These are phyloP conservation scores for Candida palmyrensis DNA, from an alignment of 805 yeast species.

Conservation along the genomic window DNA sequence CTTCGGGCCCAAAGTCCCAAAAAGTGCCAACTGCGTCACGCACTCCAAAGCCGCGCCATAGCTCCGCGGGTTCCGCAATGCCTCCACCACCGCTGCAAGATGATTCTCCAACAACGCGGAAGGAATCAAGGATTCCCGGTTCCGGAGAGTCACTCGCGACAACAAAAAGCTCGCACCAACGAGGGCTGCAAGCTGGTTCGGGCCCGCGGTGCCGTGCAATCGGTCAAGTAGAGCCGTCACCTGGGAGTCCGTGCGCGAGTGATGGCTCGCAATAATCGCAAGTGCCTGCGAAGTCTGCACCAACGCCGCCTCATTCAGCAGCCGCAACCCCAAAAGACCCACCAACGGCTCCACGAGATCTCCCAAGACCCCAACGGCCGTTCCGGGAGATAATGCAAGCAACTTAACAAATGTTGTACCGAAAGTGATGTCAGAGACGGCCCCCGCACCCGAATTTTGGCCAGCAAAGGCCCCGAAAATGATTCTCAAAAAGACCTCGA, in stretches of 20 bases:
- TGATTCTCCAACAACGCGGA: conserved; percentile 7
- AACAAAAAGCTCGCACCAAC: conserved; percentile 40
- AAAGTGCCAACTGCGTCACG: conserved; percentile 40
- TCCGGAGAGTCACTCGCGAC: conserved; percentile 40
- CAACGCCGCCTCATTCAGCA: conserved; percentile 16
- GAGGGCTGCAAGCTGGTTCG: conserved; percentile 13
- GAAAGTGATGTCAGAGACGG: conserved; percentile 20
- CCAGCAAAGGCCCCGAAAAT: conserved; percentile 32
- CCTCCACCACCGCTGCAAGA: conserved; percentile 8
- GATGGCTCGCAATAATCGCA: conserved; percentile 48
- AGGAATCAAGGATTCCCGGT: conserved; percentile 15
- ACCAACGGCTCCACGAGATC: conserved; percentile 16
- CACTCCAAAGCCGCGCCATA: conserved; percentile 30
- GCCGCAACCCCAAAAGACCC: conserved; percentile 15
- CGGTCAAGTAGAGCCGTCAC: conserved; percentile 7
- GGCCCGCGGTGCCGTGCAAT: conserved; percentile 8
- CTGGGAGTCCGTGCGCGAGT: conserved; percentile 9
- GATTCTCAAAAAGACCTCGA: conserved; percentile 21
- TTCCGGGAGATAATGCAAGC: conserved; percentile 26
- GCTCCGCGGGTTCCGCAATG: conserved; percentile 15
- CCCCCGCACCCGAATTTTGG: conserved; percentile 11
- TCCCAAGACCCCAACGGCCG: conserved; percentile 17
- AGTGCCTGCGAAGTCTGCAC: conserved; percentile 37
- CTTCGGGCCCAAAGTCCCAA: conserved; percentile 42
- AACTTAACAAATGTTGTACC: conserved; percentile 32